These are phyloP conservation scores for Gnomoniopsis smithogilvyi DNA, from an alignment of 2,329 filamentous ascomycete genomes.

Conservation along the genomic window DNA sequence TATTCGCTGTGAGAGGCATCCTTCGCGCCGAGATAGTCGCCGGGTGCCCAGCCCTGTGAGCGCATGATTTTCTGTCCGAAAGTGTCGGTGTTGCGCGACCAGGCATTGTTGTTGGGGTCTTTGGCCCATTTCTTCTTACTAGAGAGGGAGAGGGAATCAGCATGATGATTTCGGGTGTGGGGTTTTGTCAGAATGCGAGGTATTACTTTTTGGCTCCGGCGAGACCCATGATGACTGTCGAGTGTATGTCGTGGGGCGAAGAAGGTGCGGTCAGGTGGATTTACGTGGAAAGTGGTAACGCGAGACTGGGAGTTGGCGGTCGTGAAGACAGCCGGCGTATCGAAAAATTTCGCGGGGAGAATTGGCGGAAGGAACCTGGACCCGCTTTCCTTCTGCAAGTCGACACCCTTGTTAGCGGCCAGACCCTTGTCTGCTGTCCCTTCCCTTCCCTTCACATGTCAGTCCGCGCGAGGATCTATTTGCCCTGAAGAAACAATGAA, in stretches of 20 bases:
- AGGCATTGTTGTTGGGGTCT: conserved; percentile 95
- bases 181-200: too few species aligned
- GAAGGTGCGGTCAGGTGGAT: not conserved
- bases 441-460: not conserved
- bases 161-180: not conserved
- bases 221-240: conserved; percentile 57
- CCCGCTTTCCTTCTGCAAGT: not conserved
- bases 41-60: conserved; percentile 86
- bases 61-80: conserved; percentile 91
- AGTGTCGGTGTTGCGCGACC: conserved; percentile 75
- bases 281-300: not conserved
- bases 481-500: not conserved
- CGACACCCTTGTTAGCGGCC: not conserved
- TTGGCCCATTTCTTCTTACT: conserved; percentile 68
- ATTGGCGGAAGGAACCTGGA: not conserved
- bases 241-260: not conserved
- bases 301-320: not conserved
- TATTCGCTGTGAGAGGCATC: conserved; percentile 71
- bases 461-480: not conserved
- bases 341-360: conserved; percentile 17
- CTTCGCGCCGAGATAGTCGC: conserved; percentile 75
- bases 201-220: conserved; percentile 64
- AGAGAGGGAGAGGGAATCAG: conserved; percentile 4
- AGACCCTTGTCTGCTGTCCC: not conserved
- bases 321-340: not conserved